These are phyloP conservation scores for Colletotrichum orchidophilum DNA, from an alignment of 2,329 filamentous ascomycete genomes.

Conservation along the genomic window DNA sequence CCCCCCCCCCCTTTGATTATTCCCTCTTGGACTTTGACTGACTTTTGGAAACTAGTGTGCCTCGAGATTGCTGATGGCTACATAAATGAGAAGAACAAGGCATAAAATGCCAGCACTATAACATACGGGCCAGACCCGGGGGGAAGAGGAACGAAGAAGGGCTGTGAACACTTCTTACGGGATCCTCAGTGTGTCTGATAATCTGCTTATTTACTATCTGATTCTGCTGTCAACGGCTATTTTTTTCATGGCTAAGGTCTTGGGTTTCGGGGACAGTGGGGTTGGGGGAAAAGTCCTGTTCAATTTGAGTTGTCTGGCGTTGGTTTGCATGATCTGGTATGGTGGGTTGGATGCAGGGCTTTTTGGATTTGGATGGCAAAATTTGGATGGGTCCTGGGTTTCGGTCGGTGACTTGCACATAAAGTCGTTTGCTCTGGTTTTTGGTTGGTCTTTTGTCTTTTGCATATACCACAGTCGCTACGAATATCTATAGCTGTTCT, in stretches of 20 bases:
- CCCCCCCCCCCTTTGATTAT: no score
- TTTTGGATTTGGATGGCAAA: background rate
- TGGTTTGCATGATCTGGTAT: background rate
- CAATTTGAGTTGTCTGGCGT: no score
- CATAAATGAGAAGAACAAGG: slow-evolving; percentile 3
- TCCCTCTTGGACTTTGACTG: background rate
- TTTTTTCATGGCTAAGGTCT: no score
- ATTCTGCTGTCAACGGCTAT: no score
- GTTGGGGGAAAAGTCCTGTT: background rate
- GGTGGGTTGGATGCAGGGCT: background rate
- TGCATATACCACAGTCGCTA: background rate
- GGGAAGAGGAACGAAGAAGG: background rate
- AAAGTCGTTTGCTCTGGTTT: background rate
- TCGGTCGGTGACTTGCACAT: background rate
- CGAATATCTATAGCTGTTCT: background rate
- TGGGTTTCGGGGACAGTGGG: background rate
- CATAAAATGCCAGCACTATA: background rate
- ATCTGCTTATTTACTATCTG: background rate
- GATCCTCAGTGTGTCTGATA: background rate
- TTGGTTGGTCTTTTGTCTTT: background rate
- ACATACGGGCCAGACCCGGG: background rate
- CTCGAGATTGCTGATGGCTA: slow-evolving; percentile 20
- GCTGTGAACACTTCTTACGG: background rate
- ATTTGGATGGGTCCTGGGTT: background rate
- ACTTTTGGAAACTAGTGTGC: slow-evolving; percentile 13